Conservation (phyloP, 2,329 filamentous ascomycete species). For the Orbilia oligospora region DNA sequence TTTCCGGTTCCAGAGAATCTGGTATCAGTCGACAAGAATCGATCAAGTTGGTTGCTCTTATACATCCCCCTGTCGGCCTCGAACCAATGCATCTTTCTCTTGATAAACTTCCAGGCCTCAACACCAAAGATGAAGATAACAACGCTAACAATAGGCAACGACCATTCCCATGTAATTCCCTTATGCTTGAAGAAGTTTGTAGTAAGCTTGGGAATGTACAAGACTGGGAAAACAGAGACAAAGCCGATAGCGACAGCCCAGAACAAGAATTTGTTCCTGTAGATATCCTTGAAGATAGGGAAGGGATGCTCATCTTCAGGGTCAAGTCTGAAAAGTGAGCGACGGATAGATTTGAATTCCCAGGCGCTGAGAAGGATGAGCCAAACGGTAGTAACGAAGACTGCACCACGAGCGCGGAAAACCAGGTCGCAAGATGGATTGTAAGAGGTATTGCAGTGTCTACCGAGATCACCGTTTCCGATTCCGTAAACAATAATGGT, state of each 20-base stretch:
- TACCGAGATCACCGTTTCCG: conserved; percentile 68
- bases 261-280: conserved; percentile 78
- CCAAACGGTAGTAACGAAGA: conserved; percentile 82
- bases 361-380: conserved; percentile 82
- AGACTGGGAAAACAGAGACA: conserved; percentile 74
- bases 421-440: conserved; percentile 73
- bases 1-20: conserved; percentile 43
- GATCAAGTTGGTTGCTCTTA: conserved; percentile 55
- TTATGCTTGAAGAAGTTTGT: conserved; percentile 78
- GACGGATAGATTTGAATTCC: conserved; percentile 76
- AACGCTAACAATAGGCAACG: conserved; percentile 74
- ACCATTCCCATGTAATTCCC: conserved; percentile 80
- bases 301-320: conserved; percentile 74
- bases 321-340: conserved; percentile 82
- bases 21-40: conserved; percentile 58
- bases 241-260: conserved; percentile 76
- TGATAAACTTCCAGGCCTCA: conserved; percentile 79
- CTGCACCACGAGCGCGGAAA: conserved; percentile 80
- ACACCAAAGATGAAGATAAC: conserved; percentile 75
- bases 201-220: conserved; percentile 79
- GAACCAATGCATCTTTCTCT: conserved; percentile 68
- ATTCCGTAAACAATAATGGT: conserved; percentile 75
- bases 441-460: conserved; percentile 75
- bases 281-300: conserved; percentile 78
- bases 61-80: conserved; percentile 57